Percentiles rank a stretch among this genome's conserved stretches.
These are phyloP conservation scores for Pontederia paniculata DNA, from an alignment of 176 grass and related monocot species.

Conservation along the genomic window DNA sequence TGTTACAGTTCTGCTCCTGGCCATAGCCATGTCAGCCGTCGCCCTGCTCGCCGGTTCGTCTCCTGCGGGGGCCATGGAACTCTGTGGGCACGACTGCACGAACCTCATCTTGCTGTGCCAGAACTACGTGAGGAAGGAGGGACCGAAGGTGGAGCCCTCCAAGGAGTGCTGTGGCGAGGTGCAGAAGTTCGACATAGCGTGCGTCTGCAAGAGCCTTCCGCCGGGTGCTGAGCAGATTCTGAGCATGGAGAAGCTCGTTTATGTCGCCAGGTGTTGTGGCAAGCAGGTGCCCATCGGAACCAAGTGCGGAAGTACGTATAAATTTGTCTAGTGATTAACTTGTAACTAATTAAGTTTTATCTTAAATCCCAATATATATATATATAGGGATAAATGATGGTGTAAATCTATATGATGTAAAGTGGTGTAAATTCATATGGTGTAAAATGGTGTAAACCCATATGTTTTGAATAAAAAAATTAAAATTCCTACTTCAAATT, in stretches of 20 bases:
- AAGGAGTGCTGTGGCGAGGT: background rate
- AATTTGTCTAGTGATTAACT: background rate
- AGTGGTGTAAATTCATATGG: no score
- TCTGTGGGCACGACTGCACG: background rate
- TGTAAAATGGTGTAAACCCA: no score
- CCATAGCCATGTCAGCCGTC: background rate
- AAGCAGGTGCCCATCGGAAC: background rate
- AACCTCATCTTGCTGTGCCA: background rate
- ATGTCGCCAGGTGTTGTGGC: background rate
- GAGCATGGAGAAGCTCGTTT: slow-evolving; percentile 5
- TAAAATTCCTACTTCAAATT: no score
- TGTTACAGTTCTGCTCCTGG: no score
- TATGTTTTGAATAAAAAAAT: no score
- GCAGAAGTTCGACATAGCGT: slow-evolving; percentile 1
- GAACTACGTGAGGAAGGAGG: background rate
- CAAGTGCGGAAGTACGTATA: slow-evolving; percentile 6
- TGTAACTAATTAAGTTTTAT: no score
- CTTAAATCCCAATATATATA: no score
- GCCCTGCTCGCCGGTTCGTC: background rate
- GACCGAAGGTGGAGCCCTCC: background rate
- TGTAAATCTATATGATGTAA: no score
- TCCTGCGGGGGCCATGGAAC: background rate
- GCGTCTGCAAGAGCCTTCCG: background rate
- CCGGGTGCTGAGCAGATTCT: background rate
- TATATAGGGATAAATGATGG: no score